Conservation (phyloP, 495 filamentous ascomycete genomes). For the Penicillium steckii region DNA sequence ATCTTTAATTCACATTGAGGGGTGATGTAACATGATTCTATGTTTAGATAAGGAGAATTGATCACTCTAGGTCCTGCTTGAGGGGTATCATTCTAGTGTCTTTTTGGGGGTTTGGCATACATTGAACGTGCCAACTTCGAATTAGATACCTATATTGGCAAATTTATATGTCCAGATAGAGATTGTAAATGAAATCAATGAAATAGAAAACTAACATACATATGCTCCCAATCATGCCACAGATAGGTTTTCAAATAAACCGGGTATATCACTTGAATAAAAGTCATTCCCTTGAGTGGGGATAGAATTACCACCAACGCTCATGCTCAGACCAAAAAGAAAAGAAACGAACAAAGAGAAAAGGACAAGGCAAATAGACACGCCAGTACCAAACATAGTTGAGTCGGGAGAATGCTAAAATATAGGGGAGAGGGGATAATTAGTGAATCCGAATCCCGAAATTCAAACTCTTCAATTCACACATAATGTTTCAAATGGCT, state of each 20-base stretch:
- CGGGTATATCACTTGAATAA: slow-evolving; percentile 21
- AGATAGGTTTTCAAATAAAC: slow-evolving; percentile 7
- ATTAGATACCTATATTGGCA: no score
- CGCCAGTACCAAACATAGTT: slow-evolving; percentile 9
- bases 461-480: neutral
- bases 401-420: neutral
- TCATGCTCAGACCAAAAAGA: slow-evolving; percentile 21
- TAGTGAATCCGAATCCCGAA: neutral
- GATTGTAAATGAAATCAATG: no score
- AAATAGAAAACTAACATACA: slow-evolving; percentile 4
- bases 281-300: slow-evolving; percentile 9
- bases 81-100: neutral
- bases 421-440: neutral
- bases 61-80: neutral
- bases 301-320: slow-evolving; percentile 14
- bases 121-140: no score
- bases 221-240: slow-evolving; percentile 12
- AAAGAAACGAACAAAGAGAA: slow-evolving; percentile 1
- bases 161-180: no score
- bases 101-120: neutral
- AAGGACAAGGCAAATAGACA: neutral
- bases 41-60: neutral
- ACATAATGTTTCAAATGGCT: neutral
- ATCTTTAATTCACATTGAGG: neutral
- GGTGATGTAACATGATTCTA: neutral